These are phyloP conservation scores for Amanita pseudoporphyria DNA, from an alignment of 768 basidiomycete genomes.

Conservation along the genomic window DNA sequence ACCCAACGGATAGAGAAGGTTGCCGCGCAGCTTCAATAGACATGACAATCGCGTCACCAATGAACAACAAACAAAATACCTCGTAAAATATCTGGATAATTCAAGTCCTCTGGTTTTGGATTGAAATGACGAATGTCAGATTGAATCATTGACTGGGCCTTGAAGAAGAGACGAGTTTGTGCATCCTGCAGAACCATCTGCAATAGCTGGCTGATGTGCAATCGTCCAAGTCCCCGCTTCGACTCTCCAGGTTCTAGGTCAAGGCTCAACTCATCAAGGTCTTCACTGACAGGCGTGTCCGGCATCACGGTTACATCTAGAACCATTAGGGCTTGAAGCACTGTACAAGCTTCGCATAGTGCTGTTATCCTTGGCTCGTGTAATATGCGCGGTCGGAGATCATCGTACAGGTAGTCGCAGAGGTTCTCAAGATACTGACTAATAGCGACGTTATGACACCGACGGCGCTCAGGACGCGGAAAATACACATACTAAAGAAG, in stretches of 20 bases:
- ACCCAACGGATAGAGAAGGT: slow-evolving; percentile 30
- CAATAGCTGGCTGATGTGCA: slow-evolving; percentile 76
- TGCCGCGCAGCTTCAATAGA: slow-evolving; percentile 34
- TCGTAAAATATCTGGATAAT: slow-evolving; percentile 77
- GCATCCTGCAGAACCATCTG: slow-evolving; percentile 93
- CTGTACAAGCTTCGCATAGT: slow-evolving; percentile 93
- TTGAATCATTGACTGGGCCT: slow-evolving; percentile 88
- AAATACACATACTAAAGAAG: slow-evolving; percentile 31
- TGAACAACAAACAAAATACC: slow-evolving; percentile 30
- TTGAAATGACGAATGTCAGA: slow-evolving; percentile 79
- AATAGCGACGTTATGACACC: not conserved
- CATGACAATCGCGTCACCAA: not conserved
- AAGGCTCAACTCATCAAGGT: slow-evolving; percentile 27
- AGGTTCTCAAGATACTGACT: slow-evolving; percentile 87
- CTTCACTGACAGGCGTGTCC: slow-evolving; percentile 21
- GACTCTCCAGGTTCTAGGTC: slow-evolving; percentile 24
- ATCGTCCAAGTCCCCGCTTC: slow-evolving; percentile 36
- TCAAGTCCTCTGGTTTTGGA: slow-evolving; percentile 70
- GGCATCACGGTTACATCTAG: slow-evolving; percentile 51
- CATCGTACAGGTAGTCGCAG: slow-evolving; percentile 93
- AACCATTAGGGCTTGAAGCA: slow-evolving; percentile 93
- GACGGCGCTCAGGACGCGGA: not conserved
- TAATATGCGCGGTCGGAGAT: slow-evolving; percentile 88
- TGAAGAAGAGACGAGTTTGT: slow-evolving; percentile 92
- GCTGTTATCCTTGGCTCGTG: slow-evolving; percentile 84